Percentiles rank a stretch among this genome's conserved stretches.
These are phyloP conservation scores for Pichia kluyveri DNA, from an alignment of 805 yeast species.

Conservation along the genomic window DNA sequence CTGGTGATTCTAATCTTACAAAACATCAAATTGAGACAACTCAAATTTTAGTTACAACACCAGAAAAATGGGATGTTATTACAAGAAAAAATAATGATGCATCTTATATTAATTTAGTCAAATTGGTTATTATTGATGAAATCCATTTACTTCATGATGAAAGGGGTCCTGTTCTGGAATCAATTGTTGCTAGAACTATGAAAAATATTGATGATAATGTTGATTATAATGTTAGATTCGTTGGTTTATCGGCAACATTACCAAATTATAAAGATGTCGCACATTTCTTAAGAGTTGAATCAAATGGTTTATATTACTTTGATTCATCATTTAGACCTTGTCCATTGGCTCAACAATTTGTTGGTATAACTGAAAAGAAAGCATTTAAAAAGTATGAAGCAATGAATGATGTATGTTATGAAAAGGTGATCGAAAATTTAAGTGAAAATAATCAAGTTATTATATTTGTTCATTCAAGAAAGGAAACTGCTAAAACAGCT, in stretches of 20 bases:
- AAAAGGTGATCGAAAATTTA: slow-evolving; percentile 57
- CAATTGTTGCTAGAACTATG: slow-evolving; percentile 70
- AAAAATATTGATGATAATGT: slow-evolving; percentile 38
- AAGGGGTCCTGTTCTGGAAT: slow-evolving; percentile 91
- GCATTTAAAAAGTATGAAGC: slow-evolving; percentile 72
- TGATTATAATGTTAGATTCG: slow-evolving; percentile 45
- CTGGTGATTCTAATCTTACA: slow-evolving; percentile 81
- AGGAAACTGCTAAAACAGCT: slow-evolving; percentile 84
- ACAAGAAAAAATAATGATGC: slow-evolving; percentile 73
- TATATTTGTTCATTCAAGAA: slow-evolving; percentile 88
- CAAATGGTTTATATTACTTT: slow-evolving; percentile 65
- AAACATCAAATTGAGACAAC: slow-evolving; percentile 69
- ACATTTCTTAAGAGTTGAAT: slow-evolving; percentile 59
- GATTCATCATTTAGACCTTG: slow-evolving; percentile 85
- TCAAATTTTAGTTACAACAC: slow-evolving; percentile 84
- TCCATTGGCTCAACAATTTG: slow-evolving; percentile 79
- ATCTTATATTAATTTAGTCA: slow-evolving; percentile 54
- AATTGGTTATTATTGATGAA: slow-evolving; percentile 78
- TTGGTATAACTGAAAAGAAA: slow-evolving; percentile 79
- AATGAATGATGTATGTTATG: slow-evolving; percentile 86
- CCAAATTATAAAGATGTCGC: slow-evolving; percentile 89
- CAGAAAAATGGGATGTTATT: slow-evolving; percentile 96
- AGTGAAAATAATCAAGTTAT: slow-evolving; percentile 69
- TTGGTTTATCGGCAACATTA: slow-evolving; percentile 87
- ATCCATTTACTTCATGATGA: slow-evolving; percentile 88